Percentiles rank a stretch among this genome's conserved stretches.
These are phyloP conservation scores for Xylaria digitata DNA, from an alignment of 2,329 filamentous ascomycete genomes.

Conservation along the genomic window DNA sequence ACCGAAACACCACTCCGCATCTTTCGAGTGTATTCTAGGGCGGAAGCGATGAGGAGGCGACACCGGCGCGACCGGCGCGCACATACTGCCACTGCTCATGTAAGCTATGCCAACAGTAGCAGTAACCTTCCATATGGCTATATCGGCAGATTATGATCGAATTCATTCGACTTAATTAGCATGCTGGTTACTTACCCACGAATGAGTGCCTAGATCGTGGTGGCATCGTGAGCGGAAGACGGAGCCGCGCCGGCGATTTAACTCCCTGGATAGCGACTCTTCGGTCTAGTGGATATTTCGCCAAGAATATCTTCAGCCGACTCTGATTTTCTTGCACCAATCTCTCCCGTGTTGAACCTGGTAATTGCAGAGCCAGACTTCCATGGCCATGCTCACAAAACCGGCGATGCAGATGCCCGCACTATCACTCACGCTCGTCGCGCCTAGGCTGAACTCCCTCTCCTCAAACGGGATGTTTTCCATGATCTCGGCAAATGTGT, in stretches of 20 bases:
- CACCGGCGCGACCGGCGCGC: background rate
- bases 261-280: background rate
- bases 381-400: constrained; percentile 83
- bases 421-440: constrained; percentile 92
- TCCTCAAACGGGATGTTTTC: constrained; percentile 81
- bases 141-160: background rate
- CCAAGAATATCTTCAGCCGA: constrained; percentile 45
- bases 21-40: background rate
- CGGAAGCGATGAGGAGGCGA: background rate
- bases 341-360: constrained; percentile 84
- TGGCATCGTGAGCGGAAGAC: background rate
- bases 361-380: constrained; percentile 84
- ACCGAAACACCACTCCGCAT: background rate
- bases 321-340: constrained; percentile 72
- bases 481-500: constrained; percentile 94
- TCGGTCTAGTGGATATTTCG: background rate
- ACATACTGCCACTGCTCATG: background rate
- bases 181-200: background rate
- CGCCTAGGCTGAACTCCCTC: constrained; percentile 89
- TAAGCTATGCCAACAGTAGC: background rate
- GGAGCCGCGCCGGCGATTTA: background rate
- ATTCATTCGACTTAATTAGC: background rate
- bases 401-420: constrained; percentile 90
- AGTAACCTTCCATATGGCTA: background rate
- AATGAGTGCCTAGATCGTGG: background rate